Evolutionary conservation across 139 green algal species (phyloP).

Genomic region (Chlamydomonas sphaeroides): DNA sequence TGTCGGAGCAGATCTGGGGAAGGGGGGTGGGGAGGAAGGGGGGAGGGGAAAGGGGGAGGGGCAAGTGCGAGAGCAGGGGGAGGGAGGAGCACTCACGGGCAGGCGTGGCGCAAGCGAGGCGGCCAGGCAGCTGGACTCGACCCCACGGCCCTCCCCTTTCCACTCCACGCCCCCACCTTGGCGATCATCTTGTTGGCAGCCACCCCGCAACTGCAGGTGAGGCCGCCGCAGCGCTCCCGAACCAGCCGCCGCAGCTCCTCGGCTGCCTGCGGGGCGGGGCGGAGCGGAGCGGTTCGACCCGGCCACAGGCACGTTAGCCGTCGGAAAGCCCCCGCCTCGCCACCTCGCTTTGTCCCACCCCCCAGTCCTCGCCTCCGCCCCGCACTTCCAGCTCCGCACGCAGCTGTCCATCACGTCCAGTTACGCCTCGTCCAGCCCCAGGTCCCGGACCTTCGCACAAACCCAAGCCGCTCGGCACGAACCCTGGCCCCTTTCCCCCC

Average conservation of each 20-base stretch:
- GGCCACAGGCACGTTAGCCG: no score
- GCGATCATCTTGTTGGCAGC: conserved; percentile 87
- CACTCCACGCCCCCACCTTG: conserved; percentile 69
- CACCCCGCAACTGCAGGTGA: conserved; percentile 67
- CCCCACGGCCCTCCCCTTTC: no score
- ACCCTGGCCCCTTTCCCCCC: not conserved
- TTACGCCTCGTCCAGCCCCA: conserved; percentile 84
- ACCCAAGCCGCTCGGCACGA: not conserved
- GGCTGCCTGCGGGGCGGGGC: conserved; percentile 19
- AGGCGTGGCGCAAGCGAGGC: no score
- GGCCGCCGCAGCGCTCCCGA: not conserved
- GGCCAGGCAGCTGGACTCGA: no score
- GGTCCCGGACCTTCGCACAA: no score
- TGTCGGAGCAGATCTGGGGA: conserved; percentile 67
- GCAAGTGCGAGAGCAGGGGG: no score
- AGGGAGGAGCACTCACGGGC: no score
- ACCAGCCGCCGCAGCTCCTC: conserved; percentile 30
- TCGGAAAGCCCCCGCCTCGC: no score
- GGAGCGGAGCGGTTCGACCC: no score
- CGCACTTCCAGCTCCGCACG: conserved; percentile 45
- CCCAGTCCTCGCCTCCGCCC: conserved; percentile 45
- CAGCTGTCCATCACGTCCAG: conserved; percentile 88
- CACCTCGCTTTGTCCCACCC: no score
- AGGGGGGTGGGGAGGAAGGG: not conserved
- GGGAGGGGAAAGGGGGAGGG: no score